Base-by-base conservation (phyloP, 2,329 filamentous ascomycete species). In the Hymenoscyphus albidus region DNA sequence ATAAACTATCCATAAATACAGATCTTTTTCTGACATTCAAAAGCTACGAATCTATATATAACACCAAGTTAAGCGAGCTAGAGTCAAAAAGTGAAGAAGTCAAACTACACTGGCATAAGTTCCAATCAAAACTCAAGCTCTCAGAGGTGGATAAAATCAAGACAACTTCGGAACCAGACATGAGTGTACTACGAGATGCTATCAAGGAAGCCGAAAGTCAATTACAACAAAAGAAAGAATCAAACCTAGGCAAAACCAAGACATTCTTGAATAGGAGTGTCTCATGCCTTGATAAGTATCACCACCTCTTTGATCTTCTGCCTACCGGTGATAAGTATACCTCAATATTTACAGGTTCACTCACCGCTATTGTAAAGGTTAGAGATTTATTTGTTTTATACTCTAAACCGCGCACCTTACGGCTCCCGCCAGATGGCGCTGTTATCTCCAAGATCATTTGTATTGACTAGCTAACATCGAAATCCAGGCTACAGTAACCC, bases 311-410 rank as follows among this genome's bases (percentile, higher is more conserved):
- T 55, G 51, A 55, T 18, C 31, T 55, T 27, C 51, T 55, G 31
- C 51, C 51, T 55, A 55, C 22, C 1, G 51, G 51, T 12, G 51
- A 55, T 22, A 55, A 55, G 14, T 55, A 55, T 55, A 55, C 51
- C 22, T 55, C 51, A 18, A 32, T 55, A 31, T 55, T 55, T 55
- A 32, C 31, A 2, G n/a, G 51, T 13, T 14, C 16, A 3, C 31
- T 55, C 51, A 27, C 51, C 9, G 31, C 51, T 22, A 55, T 55
- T 55, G 51, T 55, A 7, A 55, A 55, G 51, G 51, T 55, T 22
- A 5, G 51, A 12, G 13, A 14, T 13, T 6, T 55, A 14, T 1
- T 6, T 55, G 10, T 12, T 14, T 55, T 55, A 7, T 55, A 12
- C 9, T 35, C 9, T 35, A 10, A 35, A 35, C 9, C 9, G 9